These are phyloP conservation scores for Oryza rufipogon DNA, from an alignment of 176 grass and related monocot genomes.

Conservation along the genomic window DNA sequence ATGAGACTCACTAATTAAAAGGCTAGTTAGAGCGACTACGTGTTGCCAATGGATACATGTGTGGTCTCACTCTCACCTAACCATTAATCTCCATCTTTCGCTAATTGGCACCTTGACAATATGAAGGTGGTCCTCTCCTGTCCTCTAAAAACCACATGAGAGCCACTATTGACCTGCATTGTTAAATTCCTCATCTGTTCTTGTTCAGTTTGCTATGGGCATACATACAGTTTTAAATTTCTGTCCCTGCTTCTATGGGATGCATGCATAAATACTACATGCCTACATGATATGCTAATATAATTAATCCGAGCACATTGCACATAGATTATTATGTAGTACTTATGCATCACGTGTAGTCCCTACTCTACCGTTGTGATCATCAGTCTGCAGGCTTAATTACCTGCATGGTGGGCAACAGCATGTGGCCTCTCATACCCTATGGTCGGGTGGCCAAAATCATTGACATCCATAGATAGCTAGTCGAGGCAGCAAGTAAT, in stretches of 20 bases:
- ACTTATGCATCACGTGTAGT: background rate
- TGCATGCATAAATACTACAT: background rate
- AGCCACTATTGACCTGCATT: background rate
- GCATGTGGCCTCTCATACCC: conserved; percentile 40
- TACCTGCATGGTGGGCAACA: background rate
- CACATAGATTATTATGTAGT: background rate
- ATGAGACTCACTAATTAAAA: conserved; percentile 39
- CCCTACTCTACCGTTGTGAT: background rate
- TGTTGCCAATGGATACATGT: background rate
- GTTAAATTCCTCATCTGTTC: background rate
- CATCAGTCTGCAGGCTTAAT: background rate
- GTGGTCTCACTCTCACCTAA: conserved; percentile 26
- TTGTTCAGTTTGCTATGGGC: background rate
- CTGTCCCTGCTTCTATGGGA: background rate
- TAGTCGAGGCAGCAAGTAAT: background rate
- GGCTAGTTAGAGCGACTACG: background rate
- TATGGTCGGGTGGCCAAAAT: conserved; percentile 20
- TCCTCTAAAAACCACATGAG: conserved; percentile 4
- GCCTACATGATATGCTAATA: conserved; percentile 12
- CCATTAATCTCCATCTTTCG: conserved; percentile 12
- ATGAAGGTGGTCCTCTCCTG: background rate
- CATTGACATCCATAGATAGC: background rate
- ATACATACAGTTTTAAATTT: background rate
- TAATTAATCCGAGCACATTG: background rate
- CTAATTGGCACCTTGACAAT: background rate